Base-by-base conservation (phyloP, 2,329 filamentous ascomycete species). In the Trichophyton rubrum region DNA sequence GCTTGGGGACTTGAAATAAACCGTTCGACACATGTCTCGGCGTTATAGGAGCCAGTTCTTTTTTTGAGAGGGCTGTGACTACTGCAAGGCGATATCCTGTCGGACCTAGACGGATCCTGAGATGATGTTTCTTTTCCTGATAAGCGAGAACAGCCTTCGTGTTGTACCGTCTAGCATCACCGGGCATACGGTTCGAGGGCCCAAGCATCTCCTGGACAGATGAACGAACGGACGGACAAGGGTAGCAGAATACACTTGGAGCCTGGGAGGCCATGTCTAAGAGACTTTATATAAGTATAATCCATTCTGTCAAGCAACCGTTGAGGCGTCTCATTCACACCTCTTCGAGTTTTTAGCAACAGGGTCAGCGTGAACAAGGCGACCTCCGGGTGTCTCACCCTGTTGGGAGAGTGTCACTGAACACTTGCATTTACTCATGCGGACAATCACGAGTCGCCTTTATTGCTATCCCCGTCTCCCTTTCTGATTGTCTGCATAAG, bases 401-500 rank as follows among this genome's bases (percentile, higher is more conserved):
- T 13, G 49, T 30, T 53, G 49, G 22, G 6, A 53, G n/a, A 3
- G 49, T 53, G 49, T 30, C 22, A 30, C 33, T n/a, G 22, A n/a
- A 30, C n/a, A 22, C 2, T 38, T 24, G 43, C 49, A 53, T 53
- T 30, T 53, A 33, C 49, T 53, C 2, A 30, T 33, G 49, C 13
- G 7, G 11, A 13, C n/a, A 24, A 53, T 53, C 27, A 53, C 8
- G 49, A 53, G 24, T 33, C 49, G 17, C 22, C 49, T 53, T 53
- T 30, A 33, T 24, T 22, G n/a, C 49, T 24, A n/a, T 53, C 68
- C 57, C 69, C 68, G 9, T 78, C 78, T 63, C 77, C 74, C 66
- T 80, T 79, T 62, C 79, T 76, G 59, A 96, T 95, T 1, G 89
- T 83, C 72, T 88, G 82, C 90, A 96, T 95, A 61, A 99, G 78